These are phyloP conservation scores for Spongospora subterranea DNA, from an alignment of 208 protist genomes.

Conservation along the genomic window DNA sequence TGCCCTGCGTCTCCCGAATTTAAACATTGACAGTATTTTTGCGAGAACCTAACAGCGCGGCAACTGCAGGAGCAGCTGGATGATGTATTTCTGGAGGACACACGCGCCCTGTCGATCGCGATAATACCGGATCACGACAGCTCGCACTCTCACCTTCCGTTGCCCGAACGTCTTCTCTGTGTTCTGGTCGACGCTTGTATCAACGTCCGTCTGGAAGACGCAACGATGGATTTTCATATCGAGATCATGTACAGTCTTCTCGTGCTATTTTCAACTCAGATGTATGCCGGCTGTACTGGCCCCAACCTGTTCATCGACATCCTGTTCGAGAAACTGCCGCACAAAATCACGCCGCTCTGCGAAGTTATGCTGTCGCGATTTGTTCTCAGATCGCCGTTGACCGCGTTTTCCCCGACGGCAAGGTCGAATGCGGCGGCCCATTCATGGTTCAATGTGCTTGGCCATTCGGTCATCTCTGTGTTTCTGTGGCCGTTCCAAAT, in stretches of 20 bases:
- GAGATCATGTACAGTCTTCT: not conserved
- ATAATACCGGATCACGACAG: not conserved
- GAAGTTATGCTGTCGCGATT: not conserved
- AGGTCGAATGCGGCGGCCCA: not conserved
- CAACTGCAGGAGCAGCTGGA: slow-evolving; percentile 33
- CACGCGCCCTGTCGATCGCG: slow-evolving; percentile 10
- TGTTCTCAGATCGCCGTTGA: not conserved
- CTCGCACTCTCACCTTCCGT: not conserved
- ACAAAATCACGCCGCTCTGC: not conserved
- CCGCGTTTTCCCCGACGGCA: not conserved
- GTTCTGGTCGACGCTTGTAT: slow-evolving; percentile 9
- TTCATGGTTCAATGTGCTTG: not conserved
- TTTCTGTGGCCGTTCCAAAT: slow-evolving; percentile 51
- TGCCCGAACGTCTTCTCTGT: not conserved
- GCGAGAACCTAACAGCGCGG: not conserved
- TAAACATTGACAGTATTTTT: not conserved
- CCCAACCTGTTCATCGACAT: slow-evolving; percentile 14
- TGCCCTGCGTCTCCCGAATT: no score
- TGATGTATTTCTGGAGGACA: not conserved
- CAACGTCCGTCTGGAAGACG: not conserved
- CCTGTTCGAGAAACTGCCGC: not conserved
- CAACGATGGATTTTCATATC: not conserved
- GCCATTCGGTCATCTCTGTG: not conserved
- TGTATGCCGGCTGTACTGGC: not conserved
- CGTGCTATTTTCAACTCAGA: slow-evolving; percentile 16